Evolutionary conservation across 768 basidiomycete genomes (phyloP).

Genomic region (Paxillus involutus): DNA sequence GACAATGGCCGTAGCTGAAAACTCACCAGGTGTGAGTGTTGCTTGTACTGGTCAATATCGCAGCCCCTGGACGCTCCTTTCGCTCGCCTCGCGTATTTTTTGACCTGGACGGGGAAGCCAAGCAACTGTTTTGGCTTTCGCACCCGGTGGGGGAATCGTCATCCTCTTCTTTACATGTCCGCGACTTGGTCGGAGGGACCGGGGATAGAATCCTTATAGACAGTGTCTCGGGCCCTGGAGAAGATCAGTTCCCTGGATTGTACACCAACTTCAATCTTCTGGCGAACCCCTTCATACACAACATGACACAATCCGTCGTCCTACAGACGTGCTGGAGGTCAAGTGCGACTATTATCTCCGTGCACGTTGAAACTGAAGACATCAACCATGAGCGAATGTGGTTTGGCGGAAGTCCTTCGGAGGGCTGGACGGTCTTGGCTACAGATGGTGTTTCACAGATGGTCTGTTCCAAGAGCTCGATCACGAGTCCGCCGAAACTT

Average conservation of each 20-base stretch:
- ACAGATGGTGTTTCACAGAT: slow-evolving; percentile 41
- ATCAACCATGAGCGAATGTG: slow-evolving; percentile 29
- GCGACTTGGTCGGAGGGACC: slow-evolving; percentile 29
- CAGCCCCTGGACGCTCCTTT: slow-evolving; percentile 43
- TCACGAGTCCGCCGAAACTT: slow-evolving; percentile 43
- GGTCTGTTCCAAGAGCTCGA: slow-evolving; percentile 48
- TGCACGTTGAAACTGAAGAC: slow-evolving; percentile 38
- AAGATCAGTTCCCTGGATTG: slow-evolving; percentile 54
- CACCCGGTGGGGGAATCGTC: slow-evolving; percentile 51
- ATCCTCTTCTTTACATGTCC: slow-evolving; percentile 45
- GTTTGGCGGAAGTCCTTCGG: slow-evolving; percentile 18
- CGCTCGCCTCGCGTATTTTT: slow-evolving; percentile 55
- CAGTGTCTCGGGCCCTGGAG: slow-evolving; percentile 35
- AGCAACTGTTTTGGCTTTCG: slow-evolving; percentile 48
- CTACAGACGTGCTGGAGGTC: slow-evolving; percentile 52
- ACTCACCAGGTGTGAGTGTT: slow-evolving; percentile 12
- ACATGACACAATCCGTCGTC: slow-evolving; percentile 13
- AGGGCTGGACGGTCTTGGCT: slow-evolving; percentile 49
- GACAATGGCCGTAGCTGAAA: slow-evolving; percentile 3
- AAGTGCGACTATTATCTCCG: slow-evolving; percentile 44
- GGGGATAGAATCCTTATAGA: slow-evolving; percentile 35
- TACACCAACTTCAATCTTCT: slow-evolving; percentile 51
- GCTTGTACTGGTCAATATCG: slow-evolving; percentile 37
- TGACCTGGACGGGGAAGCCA: slow-evolving; percentile 15
- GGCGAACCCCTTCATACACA: slow-evolving; percentile 35